Base-by-base conservation (phyloP, 345 rosid genomes). In the Citrus glauca region DNA sequence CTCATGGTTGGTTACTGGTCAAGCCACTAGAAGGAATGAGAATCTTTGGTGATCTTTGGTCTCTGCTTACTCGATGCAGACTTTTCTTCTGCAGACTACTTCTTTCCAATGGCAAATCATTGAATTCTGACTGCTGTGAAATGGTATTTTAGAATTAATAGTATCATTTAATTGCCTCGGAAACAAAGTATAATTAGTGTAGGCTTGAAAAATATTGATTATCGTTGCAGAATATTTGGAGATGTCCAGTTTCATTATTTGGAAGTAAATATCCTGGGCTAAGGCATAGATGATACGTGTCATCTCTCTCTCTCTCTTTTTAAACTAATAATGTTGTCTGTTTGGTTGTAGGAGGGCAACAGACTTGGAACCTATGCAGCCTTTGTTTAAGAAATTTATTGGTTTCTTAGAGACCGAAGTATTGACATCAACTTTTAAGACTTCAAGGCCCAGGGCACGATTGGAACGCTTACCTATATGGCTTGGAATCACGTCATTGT, bases 401-500 rank as follows among this genome's bases (percentile, higher is more conserved):
- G 88, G 91, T 72, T 84, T 86, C 73, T 84, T 96, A 87, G 99
- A 96, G 89, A 87, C 89, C 35, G 99, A 95, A 80, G 92, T 88
- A 56, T 67, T 88, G 64, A 93, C 94, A 65, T 90, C 87, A 71
- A 76, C 85, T 73, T 77, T 84, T 16, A 92, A 85, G 83, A 85
- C 82, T 63, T 86, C 90, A 28, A 89, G 97, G 88, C 93, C 98
- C 57, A 87, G 94, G 84, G 84, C 82, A 17, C 82, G 82, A 83
- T 87, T 92, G 65, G 97, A 96, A 61, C 98, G 89, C 73, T 67
- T 86, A 70, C 81, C 97, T 62, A 86, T 91, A 86, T 96, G 98
- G 98, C 90, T 92, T 75, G 99, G 99, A 79, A 88, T 96, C 84
- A 90, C 94, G 81, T 94, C 99, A 81, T 77, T 96, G 99, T 96